These are phyloP conservation scores for Knufia petricola DNA, from an alignment of 2,329 filamentous ascomycete genomes.

Conservation along the genomic window DNA sequence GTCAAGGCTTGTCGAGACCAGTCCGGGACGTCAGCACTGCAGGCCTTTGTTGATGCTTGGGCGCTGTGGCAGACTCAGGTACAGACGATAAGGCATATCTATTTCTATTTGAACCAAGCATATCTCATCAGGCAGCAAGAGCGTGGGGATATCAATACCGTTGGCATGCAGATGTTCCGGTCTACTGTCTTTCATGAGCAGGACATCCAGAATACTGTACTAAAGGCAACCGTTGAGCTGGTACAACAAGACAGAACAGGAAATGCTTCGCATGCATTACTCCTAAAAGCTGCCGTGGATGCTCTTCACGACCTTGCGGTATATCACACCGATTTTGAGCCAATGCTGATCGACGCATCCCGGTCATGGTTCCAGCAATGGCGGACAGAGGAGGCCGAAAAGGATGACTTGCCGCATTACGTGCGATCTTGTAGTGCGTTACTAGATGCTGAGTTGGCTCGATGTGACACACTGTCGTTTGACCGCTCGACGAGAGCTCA, in stretches of 20 bases:
- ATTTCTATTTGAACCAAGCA: constrained; percentile 87
- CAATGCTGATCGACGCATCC: constrained; percentile 59
- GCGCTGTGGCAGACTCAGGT: constrained; percentile 67
- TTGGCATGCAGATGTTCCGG: constrained; percentile 68
- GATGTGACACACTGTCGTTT: constrained; percentile 72
- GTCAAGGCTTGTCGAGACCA: constrained; percentile 44
- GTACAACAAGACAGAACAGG: constrained; percentile 60
- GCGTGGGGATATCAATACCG: constrained; percentile 64
- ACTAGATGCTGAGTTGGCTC: constrained; percentile 60
- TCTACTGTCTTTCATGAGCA: constrained; percentile 47
- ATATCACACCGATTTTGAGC: constrained; percentile 73
- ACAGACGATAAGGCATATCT: constrained; percentile 73
- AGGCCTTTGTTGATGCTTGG: constrained; percentile 56
- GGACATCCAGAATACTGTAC: constrained; percentile 43
- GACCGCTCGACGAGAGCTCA: constrained; percentile 73
- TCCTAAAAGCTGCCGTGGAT: constrained; percentile 66
- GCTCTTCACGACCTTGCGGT: constrained; percentile 80
- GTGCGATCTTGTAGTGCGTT: constrained; percentile 60
- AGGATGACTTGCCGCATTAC: constrained; percentile 61
- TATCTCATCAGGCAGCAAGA: constrained; percentile 69
- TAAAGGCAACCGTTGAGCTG: constrained; percentile 67
- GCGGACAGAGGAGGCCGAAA: constrained; percentile 54
- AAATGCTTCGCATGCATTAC: constrained; percentile 39
- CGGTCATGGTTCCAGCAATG: constrained; percentile 59
- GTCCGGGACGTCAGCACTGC: constrained; percentile 56